A percentile compares a stretch with the other conserved stretches of the same genome.
phyloP scores from a whole-genome alignment of 2,329 filamentous ascomycete genomes.

The Verticillium klebahnii region DNA sequence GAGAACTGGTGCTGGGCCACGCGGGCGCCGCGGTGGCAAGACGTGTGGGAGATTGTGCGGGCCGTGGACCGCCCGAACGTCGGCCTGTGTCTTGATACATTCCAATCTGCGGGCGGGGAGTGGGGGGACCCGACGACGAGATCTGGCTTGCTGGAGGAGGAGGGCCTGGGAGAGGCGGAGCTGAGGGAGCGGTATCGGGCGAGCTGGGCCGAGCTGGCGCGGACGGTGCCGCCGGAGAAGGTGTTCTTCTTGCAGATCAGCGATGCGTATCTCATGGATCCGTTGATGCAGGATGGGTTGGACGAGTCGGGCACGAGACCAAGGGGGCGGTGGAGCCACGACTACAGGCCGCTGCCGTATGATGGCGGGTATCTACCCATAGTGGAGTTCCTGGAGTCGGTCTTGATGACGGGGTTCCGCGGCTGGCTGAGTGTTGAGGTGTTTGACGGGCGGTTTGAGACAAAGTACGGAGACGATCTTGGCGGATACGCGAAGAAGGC shows the following conservation, averaged over 20 bases:
- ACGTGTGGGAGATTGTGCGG: constrained; percentile 64
- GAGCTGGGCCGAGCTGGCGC: constrained; percentile 52
- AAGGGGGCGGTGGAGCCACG: constrained; percentile 65
- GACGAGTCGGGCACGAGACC: constrained; percentile 53
- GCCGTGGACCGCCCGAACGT: constrained; percentile 60
- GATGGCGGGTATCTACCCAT: constrained; percentile 68
- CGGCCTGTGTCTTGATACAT: constrained; percentile 73
- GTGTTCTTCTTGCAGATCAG: constrained; percentile 73
- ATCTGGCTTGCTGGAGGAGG: constrained; percentile 28
- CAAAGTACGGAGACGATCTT: constrained; percentile 24
- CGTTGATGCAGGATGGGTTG: constrained; percentile 45
- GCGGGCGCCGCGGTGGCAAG: constrained; percentile 61
- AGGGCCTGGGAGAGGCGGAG: constrained; percentile 30
- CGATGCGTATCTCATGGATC: constrained; percentile 62
- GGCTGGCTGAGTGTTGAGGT: constrained; percentile 67
- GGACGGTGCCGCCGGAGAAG: constrained; percentile 59
- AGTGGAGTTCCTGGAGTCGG: constrained; percentile 57
- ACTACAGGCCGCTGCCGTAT: constrained; percentile 64
- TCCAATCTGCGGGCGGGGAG: constrained; percentile 69
- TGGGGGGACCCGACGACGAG: constrained; percentile 66
- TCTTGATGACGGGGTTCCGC: constrained; percentile 62
- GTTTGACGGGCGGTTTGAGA: constrained; percentile 24
- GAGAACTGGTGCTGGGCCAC: constrained; percentile 84
- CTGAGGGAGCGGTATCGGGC: constrained; percentile 44
- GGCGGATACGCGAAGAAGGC: constrained; percentile 19